Evolutionary conservation across 495 filamentous ascomycete species (phyloP).

Genomic region (Hyphodiscus hymeniophilus): DNA sequence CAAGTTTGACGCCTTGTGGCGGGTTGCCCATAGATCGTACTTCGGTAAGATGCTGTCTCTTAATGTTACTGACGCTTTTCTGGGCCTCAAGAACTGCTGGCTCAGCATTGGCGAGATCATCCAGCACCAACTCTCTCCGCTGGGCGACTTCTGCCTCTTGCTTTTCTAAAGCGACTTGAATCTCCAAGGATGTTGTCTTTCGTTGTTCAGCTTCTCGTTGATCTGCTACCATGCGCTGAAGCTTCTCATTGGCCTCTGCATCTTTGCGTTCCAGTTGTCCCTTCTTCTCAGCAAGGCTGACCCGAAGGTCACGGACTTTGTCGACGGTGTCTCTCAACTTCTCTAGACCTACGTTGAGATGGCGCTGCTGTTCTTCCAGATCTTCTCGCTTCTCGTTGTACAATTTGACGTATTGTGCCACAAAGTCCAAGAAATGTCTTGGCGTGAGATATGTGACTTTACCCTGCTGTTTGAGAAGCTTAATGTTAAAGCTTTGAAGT

Average conservation of each 20-base stretch:
- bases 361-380: slow-evolving; percentile 94
- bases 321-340: slow-evolving; percentile 97
- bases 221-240: slow-evolving; percentile 93
- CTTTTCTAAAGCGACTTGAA: slow-evolving; percentile 76
- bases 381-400: slow-evolving; percentile 99
- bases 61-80: slow-evolving; percentile 95
- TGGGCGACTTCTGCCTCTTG: slow-evolving; percentile 83
- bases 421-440: slow-evolving; percentile 95
- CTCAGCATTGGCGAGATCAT: slow-evolving; percentile 84
- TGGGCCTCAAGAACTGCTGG: slow-evolving; percentile 89
- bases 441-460: slow-evolving; percentile 89
- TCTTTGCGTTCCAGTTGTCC: slow-evolving; percentile 88
- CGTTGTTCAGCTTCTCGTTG: slow-evolving; percentile 93
- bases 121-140: slow-evolving; percentile 75
- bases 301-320: slow-evolving; percentile 87
- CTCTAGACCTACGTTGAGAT: slow-evolving; percentile 95
- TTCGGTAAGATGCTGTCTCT: slow-evolving; percentile 92
- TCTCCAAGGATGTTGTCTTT: slow-evolving; percentile 77
- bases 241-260: slow-evolving; percentile 90
- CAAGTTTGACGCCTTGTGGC: slow-evolving; percentile 80
- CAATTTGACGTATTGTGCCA: slow-evolving; percentile 92
- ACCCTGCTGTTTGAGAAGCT: slow-evolving; percentile 83
- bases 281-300: slow-evolving; percentile 89
- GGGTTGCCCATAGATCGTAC: slow-evolving; percentile 94
- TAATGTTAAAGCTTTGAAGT: slow-evolving; percentile 78